phyloP scores from a whole-genome alignment of 2,329 filamentous ascomycete species.

The Dichotomopilus funicola region DNA sequence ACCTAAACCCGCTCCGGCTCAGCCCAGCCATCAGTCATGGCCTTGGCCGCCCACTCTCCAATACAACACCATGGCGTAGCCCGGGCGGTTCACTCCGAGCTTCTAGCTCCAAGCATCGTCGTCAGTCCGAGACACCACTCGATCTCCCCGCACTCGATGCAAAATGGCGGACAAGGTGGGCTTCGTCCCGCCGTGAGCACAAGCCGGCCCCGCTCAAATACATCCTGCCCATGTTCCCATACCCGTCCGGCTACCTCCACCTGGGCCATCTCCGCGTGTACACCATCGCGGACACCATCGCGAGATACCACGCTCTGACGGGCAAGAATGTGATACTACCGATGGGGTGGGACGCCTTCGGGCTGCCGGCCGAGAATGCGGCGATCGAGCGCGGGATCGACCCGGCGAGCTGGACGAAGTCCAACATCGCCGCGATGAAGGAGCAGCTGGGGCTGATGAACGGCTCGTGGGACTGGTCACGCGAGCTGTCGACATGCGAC shows the following conservation, averaged over 20 bases:
- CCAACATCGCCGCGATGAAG: constrained; percentile 82
- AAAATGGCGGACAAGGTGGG: constrained; percentile 49
- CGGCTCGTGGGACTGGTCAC: constrained; percentile 69
- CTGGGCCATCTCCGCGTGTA: constrained; percentile 85
- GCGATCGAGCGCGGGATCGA: constrained; percentile 76
- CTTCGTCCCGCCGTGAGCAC: not conserved
- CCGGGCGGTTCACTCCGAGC: constrained; percentile 6
- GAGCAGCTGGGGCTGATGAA: constrained; percentile 73
- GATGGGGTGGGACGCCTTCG: constrained; percentile 96
- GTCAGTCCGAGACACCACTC: constrained; percentile 35
- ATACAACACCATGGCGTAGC: constrained; percentile 1
- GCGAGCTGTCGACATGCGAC: constrained; percentile 82
- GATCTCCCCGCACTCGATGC: constrained; percentile 42
- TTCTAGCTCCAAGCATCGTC: constrained; percentile 11
- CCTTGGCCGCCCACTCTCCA: not conserved
- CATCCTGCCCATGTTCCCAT: constrained; percentile 87
- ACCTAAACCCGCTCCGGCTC: constrained; percentile 14
- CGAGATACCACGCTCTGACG: constrained; percentile 67
- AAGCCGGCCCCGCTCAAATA: constrained; percentile 44
- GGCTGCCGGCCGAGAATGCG: constrained; percentile 84
- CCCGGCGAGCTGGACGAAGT: constrained; percentile 70
- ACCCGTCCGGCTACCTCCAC: constrained; percentile 80
- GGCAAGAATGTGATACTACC: constrained; percentile 72
- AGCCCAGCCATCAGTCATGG: not conserved
- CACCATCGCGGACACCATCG: constrained; percentile 80